phyloP scores from a whole-genome alignment of 805 yeast genomes.

The Monosporozyma siamensis region DNA sequence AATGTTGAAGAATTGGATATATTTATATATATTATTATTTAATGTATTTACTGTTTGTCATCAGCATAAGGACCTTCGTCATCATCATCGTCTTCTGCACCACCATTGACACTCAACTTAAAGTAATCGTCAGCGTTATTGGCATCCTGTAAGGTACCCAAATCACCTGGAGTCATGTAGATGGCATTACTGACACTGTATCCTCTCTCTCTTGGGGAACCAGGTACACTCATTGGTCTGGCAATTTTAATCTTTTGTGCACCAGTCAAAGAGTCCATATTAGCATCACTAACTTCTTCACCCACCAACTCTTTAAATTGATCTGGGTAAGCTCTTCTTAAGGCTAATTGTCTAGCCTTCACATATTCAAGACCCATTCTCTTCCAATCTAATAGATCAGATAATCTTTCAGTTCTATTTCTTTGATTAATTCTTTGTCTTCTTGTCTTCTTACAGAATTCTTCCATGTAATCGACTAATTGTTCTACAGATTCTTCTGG shows the following conservation, averaged over 20 bases:
- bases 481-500: conserved; percentile 92
- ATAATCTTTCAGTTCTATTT: conserved; percentile 88
- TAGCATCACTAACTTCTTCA: conserved; percentile 22
- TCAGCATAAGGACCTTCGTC: conserved; percentile 29
- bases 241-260: conserved; percentile 58
- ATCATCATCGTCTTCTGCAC: conserved; percentile 34
- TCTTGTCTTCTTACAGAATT: conserved; percentile 78
- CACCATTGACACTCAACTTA: conserved; percentile 28
- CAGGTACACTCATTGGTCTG: conserved; percentile 93
- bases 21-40: neutral
- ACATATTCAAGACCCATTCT: conserved; percentile 95
- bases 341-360: conserved; percentile 85
- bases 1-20: no score
- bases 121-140: conserved; percentile 74
- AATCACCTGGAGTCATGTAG: conserved; percentile 94
- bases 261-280: conserved; percentile 28
- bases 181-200: conserved; percentile 33
- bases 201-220: conserved; percentile 63
- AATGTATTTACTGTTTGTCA: neutral
- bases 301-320: conserved; percentile 42
- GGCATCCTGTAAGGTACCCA: conserved; percentile 92
- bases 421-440: conserved; percentile 97
- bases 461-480: conserved; percentile 80
- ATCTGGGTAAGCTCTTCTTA: conserved; percentile 90
- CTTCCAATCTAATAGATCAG: conserved; percentile 93